Percentiles rank a stretch among this genome's conserved stretches.
Evolutionary conservation across 768 basidiomycete species (phyloP).

Genomic region (Guyanaporus albipodus): DNA sequence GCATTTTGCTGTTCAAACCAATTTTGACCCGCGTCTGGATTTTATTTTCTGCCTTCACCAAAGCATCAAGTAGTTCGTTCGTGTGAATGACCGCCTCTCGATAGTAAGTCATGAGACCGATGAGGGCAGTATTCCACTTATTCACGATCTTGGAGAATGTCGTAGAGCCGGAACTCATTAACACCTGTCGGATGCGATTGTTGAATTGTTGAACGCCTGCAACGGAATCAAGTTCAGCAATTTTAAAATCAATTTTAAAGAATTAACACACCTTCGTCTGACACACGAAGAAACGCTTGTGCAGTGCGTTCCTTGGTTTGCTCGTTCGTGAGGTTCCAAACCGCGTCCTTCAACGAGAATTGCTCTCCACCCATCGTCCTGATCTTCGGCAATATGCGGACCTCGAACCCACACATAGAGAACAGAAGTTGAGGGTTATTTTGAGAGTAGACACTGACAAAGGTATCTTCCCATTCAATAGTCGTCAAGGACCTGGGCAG

Average conservation of each 20-base stretch:
- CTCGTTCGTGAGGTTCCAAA: constrained; percentile 97
- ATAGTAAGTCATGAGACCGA: constrained; percentile 97
- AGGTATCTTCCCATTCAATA: constrained; percentile 99
- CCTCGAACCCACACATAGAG: constrained; percentile 99
- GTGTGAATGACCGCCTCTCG: constrained; percentile 98
- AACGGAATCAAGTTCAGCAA: constrained; percentile 5
- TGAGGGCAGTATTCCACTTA: constrained; percentile 96
- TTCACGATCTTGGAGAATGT: constrained; percentile 99
- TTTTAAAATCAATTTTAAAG: background rate
- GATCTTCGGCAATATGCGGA: constrained; percentile 95
- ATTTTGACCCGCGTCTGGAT: constrained; percentile 99
- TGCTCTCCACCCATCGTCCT: constrained; percentile 94
- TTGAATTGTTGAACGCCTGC: constrained; percentile 92
- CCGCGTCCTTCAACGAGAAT: constrained; percentile 93
- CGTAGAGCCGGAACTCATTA: constrained; percentile 98
- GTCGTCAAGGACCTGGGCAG: constrained; percentile 93
- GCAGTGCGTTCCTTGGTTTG: constrained; percentile 97
- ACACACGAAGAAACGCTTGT: constrained; percentile 96
- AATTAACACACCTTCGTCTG: constrained; percentile 69
- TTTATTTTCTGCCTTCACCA: constrained; percentile 99
- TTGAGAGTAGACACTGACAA: constrained; percentile 94
- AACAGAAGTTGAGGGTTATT: constrained; percentile 97
- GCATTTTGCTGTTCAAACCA: constrained; percentile 99
- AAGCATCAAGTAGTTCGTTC: constrained; percentile 89
- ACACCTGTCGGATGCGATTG: constrained; percentile 91